phyloP scores from a whole-genome alignment of 768 basidiomycete genomes.

The Xerocomus potaroensis region DNA sequence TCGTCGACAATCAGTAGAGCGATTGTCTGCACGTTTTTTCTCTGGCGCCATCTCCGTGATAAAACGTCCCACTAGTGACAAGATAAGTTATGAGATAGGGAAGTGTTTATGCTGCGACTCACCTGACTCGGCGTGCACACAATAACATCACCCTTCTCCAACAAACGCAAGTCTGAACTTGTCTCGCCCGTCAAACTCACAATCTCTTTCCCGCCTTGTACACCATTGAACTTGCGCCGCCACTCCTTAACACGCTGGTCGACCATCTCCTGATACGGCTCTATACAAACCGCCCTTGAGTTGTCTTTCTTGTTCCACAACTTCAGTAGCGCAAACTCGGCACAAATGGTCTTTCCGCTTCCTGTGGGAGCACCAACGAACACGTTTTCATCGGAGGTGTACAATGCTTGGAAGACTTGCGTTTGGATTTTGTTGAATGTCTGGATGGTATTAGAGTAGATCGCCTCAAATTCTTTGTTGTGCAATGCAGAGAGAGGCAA shows the following conservation, averaged over 20 bases:
- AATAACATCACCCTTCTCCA: constrained; percentile 90
- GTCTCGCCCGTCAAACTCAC: constrained; percentile 93
- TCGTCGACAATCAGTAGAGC: constrained; percentile 94
- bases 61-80: constrained; percentile 83
- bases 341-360: constrained; percentile 95
- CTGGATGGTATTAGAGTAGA: constrained; percentile 76
- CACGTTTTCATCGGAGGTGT: constrained; percentile 93
- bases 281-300: constrained; percentile 86
- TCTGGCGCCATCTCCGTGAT: constrained; percentile 91
- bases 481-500: constrained; percentile 88
- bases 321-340: constrained; percentile 92
- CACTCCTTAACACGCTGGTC: constrained; percentile 87
- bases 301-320: constrained; percentile 88
- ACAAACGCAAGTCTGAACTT: constrained; percentile 80
- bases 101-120: constrained; percentile 21
- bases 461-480: constrained; percentile 86
- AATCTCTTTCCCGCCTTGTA: constrained; percentile 93
- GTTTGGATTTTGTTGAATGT: constrained; percentile 99
- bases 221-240: constrained; percentile 71
- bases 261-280: constrained; percentile 98
- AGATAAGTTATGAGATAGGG: background rate
- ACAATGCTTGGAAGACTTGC: constrained; percentile 97
- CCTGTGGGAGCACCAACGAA: constrained; percentile 97
- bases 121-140: constrained; percentile 92
- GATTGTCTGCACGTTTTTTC: constrained; percentile 94